Evolutionary conservation across 148 eudicot species (phyloP).

Genomic region (Arbutus unedo): DNA sequence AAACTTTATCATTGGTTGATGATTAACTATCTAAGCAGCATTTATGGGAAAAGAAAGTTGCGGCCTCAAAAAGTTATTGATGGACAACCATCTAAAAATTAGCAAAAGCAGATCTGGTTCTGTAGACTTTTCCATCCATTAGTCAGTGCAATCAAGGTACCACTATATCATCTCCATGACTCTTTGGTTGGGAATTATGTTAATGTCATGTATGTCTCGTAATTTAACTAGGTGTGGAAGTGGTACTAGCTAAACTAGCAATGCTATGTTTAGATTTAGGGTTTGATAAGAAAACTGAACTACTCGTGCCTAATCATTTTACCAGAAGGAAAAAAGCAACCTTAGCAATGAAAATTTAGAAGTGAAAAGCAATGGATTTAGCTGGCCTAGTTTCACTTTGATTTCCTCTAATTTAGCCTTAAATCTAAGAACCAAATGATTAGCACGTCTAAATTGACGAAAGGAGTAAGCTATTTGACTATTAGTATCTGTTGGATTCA

Average conservation of each 20-base stretch:
- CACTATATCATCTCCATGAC: background rate
- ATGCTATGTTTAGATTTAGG: background rate
- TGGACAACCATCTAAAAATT: background rate
- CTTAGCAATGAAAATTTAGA: background rate
- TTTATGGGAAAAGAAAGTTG: constrained; percentile 13
- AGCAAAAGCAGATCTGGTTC: background rate
- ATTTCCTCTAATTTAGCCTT: background rate
- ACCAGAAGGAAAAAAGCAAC: background rate
- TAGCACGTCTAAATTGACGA: background rate
- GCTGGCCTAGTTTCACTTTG: background rate
- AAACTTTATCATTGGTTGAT: background rate
- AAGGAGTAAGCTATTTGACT: background rate
- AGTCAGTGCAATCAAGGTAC: background rate
- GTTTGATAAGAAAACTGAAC: background rate
- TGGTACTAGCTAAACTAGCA: background rate
- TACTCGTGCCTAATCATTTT: background rate
- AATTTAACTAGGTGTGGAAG: background rate
- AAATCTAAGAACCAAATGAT: background rate
- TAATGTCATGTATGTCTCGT: background rate
- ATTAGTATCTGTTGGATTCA: background rate
- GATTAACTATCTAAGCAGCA: background rate
- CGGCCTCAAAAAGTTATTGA: background rate
- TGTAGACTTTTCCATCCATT: background rate
- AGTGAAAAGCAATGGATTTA: background rate
- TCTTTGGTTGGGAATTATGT: background rate